Conservation (phyloP, 140 eudicot genomes). For the Oenanthe javanica region DNA sequence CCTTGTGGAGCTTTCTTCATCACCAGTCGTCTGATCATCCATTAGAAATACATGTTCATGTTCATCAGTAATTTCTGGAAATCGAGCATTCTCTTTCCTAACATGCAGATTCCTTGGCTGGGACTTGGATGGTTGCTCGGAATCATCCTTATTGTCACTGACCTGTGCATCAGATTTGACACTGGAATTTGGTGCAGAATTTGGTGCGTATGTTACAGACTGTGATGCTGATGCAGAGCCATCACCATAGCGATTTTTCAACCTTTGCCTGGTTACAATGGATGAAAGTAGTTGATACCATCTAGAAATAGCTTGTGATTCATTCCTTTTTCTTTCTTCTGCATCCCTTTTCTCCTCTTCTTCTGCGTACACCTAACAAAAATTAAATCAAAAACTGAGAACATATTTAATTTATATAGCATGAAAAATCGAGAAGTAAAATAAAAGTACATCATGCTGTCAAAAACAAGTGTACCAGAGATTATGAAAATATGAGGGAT, state of each 20-base stretch:
- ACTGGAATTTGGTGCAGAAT: constrained; percentile 11
- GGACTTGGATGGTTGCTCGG: constrained; percentile 12
- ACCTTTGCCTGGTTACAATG: constrained; percentile 67
- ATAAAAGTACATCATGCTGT: background rate
- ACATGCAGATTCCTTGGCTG: constrained; percentile 20
- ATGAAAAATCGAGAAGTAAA: background rate
- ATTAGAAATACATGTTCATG: constrained; percentile 68
- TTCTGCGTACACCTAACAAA: constrained; percentile 67
- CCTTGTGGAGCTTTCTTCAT: constrained; percentile 31
- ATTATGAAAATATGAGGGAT: background rate
- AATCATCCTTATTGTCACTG: constrained; percentile 12
- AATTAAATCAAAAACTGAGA: background rate
- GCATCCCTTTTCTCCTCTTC: constrained; percentile 72
- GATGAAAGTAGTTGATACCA: constrained; percentile 98
- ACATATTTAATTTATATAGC: background rate
- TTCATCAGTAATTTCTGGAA: constrained; percentile 19
- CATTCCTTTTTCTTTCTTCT: constrained; percentile 61
- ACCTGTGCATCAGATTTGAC: constrained; percentile 9
- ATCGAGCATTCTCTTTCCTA: constrained; percentile 14
- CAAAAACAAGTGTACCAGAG: background rate
- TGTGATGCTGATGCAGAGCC: constrained; percentile 24
- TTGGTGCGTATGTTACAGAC: constrained; percentile 12
- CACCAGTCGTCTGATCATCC: constrained; percentile 31
- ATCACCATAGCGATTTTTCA: constrained; percentile 51
- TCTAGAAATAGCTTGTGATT: constrained; percentile 64